Evolutionary conservation across 352 stramenopile species (phyloP), one percentile per base, ranked within the genome.

Genomic region (Peronospora belbahrii): DNA sequence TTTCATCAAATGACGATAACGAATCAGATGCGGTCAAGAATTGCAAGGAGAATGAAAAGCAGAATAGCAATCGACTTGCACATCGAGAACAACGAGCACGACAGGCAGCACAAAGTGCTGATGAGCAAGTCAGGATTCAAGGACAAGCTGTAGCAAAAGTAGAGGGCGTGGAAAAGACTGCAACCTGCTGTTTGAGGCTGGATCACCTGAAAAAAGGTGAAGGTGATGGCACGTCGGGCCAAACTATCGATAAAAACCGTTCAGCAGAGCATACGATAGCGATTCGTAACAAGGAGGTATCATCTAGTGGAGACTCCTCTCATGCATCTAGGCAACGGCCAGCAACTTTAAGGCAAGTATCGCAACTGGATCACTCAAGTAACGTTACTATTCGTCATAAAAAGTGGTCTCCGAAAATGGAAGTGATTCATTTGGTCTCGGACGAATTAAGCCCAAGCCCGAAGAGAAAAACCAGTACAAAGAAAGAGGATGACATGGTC

Each of bases 381-480:
- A 30, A 42, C 7, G 42, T 34, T n/a, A 19, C 38, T 15, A 23
- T 17, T 63, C 35, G 46, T 36, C 34, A 42, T 56, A 43, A 27
- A 1, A 63, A 56, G 39, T 38, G 31, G 14, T 67, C 58, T 9
- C 58, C 47, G 6, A 67, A 54, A 23, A 62, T 67, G 58, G 30
- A 59, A 38, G 53, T 67, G 0, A 45, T 34, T 46, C 58, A 63
- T 52, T 67, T 67, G 23, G n/a, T 47, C 20, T 36, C 47, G 13
- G 48, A 41, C 6, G 36, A 53, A 20, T 22, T 31, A 28, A 42
- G n/a, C 5, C 18, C 19, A 11, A 38, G 24, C 28, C 10, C 13
- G 10, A 55, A 53, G 25, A 41, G 17, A 13, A 50, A 32, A 45
- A 20, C 39, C 7, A 58, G 5, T 39, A 24, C 30, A 13, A 36